Conservation (phyloP, 768 basidiomycete genomes). For the Tricholomella constricta region DNA sequence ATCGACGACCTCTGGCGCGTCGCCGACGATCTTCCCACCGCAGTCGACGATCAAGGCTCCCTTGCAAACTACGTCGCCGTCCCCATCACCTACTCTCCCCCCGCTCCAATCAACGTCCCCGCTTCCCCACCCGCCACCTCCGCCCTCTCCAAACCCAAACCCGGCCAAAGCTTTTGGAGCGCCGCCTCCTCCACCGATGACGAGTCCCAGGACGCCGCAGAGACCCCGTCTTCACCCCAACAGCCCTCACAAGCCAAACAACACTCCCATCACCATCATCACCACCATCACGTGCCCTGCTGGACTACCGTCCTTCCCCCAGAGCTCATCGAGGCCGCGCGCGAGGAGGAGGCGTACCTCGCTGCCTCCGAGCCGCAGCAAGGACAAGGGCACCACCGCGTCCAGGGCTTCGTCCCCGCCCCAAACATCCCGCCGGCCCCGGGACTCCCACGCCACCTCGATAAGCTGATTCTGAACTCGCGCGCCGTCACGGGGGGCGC, state of each 20-base stretch:
- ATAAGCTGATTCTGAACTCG: constrained; percentile 89
- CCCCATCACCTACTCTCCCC: constrained; percentile 32
- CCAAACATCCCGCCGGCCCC: constrained; percentile 90
- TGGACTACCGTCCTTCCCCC: constrained; percentile 86
- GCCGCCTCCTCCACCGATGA: constrained; percentile 38
- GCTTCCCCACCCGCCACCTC: constrained; percentile 34
- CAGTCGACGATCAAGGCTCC: constrained; percentile 92
- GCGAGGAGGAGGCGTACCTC: constrained; percentile 81
- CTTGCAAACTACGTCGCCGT: constrained; percentile 94
- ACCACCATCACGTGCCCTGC: constrained; percentile 28
- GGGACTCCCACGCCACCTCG: constrained; percentile 83
- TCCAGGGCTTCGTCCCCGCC: constrained; percentile 52
- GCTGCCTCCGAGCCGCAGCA: constrained; percentile 43
- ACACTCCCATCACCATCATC: constrained; percentile 13
- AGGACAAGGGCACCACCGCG: constrained; percentile 21
- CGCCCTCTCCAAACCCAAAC: constrained; percentile 21
- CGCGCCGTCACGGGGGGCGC: constrained; percentile 30
- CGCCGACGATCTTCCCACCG: constrained; percentile 74
- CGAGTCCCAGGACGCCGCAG: constrained; percentile 22
- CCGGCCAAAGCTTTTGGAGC: constrained; percentile 46
- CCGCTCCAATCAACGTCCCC: constrained; percentile 23
- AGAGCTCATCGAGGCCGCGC: constrained; percentile 77
- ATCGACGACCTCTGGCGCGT: constrained; percentile 89
- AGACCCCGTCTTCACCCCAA: not conserved
- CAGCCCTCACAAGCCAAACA: constrained; percentile 8